Percentiles rank a stretch among this genome's conserved stretches.
Conservation (phyloP, 257 asterid species). For the Datura wrightii region DNA sequence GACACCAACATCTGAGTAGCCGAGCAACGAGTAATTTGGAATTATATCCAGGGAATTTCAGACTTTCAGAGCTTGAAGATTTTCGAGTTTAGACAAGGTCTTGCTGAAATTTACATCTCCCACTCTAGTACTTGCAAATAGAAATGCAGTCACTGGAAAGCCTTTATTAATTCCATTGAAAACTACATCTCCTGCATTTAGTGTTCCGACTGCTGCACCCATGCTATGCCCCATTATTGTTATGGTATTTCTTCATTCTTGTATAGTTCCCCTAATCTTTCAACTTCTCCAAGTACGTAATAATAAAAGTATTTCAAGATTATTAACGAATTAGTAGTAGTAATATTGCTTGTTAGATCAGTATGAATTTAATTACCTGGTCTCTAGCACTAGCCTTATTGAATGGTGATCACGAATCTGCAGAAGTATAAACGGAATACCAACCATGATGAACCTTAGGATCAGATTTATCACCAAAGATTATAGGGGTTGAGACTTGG, state of each 20-base stretch:
- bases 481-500: conserved; percentile 39
- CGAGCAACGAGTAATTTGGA: conserved; percentile 43
- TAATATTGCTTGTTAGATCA: too few relatives aligned
- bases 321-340: too few relatives aligned
- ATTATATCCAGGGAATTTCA: conserved; percentile 45
- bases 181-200: conserved; percentile 65
- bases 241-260: conserved; percentile 63
- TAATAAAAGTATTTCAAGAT: too few relatives aligned
- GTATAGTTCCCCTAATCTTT: conserved; percentile 42
- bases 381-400: conserved; percentile 48
- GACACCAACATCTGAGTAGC: conserved; percentile 40
- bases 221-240: conserved; percentile 70
- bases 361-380: conserved; percentile 42
- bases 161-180: conserved; percentile 48
- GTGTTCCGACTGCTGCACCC: conserved; percentile 60
- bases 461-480: conserved; percentile 38
- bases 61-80: conserved; percentile 47
- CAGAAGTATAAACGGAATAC: conserved; percentile 45
- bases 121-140: conserved; percentile 51
- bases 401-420: conserved; percentile 34
- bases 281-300: conserved; percentile 56
- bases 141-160: conserved; percentile 53
- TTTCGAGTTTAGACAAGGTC: conserved; percentile 17
- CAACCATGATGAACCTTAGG: conserved; percentile 44
- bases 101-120: conserved; percentile 45